Conservation (phyloP, 441 rosid species). For the Dalechampia spathulata region DNA sequence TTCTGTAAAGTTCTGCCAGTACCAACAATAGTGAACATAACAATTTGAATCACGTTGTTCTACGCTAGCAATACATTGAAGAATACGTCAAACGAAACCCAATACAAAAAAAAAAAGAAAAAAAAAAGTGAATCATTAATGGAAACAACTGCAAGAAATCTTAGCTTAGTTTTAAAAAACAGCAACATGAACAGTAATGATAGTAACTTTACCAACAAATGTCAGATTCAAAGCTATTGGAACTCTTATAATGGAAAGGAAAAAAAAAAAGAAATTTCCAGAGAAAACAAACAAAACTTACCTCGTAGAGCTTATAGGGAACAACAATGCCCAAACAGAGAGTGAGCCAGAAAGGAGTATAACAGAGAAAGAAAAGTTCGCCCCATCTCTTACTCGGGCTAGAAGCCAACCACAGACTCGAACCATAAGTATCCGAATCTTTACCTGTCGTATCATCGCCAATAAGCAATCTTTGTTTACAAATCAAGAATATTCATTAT, state of each 20-base stretch:
- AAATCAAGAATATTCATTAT: too few species aligned
- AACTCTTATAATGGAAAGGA: too few species aligned
- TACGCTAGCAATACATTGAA: background rate
- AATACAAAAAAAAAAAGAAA: too few species aligned
- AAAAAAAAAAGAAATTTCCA: too few species aligned
- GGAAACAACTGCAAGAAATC: background rate
- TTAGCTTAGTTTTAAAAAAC: background rate
- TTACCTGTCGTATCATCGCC: conserved; percentile 7
- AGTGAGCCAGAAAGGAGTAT: conserved; percentile 98
- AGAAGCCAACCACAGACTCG: conserved; percentile 67
- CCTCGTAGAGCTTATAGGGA: conserved; percentile 94
- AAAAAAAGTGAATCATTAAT: background rate
- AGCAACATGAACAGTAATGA: background rate
- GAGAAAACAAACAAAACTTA: conserved; percentile 5
- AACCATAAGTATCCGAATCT: conserved; percentile 14
- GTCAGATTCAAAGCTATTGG: background rate
- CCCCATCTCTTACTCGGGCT: conserved; percentile 95
- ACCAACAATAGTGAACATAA: background rate
- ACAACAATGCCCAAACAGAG: conserved; percentile 81
- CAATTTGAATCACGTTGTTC: too few species aligned
- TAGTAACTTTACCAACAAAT: background rate
- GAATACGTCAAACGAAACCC: too few species aligned
- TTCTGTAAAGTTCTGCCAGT: conserved; percentile 68
- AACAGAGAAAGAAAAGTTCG: conserved; percentile 81
- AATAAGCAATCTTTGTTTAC: too few species aligned